A percentile compares a stretch with the other conserved stretches of the same genome.
Evolutionary conservation across 208 protist species (phyloP).

Genomic region (Phytomonas serpens): DNA sequence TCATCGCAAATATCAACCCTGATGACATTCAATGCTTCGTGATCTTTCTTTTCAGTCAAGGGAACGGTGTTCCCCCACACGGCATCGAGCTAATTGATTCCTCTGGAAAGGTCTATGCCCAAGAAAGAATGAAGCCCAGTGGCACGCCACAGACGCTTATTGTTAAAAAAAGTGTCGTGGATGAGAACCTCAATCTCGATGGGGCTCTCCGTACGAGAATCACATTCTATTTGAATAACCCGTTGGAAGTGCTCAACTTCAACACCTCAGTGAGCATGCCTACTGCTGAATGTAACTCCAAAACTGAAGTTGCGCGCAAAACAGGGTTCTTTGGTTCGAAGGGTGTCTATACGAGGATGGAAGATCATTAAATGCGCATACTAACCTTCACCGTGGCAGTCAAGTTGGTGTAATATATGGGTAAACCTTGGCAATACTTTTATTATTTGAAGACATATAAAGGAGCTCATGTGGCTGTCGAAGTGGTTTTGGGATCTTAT

Average conservation of each 20-base stretch:
- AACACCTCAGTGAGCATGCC: conserved; percentile 6
- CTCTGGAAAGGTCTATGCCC: conserved; percentile 24
- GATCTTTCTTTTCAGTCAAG: conserved; percentile 72
- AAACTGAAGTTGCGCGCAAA: background rate
- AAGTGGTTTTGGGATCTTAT: background rate
- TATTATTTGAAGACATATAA: background rate
- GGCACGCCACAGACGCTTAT: conserved; percentile 36
- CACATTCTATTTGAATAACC: conserved; percentile 38
- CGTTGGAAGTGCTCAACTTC: conserved; percentile 45
- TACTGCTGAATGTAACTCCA: background rate
- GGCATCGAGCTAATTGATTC: conserved; percentile 56
- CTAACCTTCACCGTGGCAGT: background rate
- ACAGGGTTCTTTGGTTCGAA: background rate
- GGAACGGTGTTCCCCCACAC: conserved; percentile 54
- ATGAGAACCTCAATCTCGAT: conserved; percentile 20
- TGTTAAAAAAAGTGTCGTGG: conserved; percentile 26
- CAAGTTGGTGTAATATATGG: background rate
- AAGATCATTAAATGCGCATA: background rate
- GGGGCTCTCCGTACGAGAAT: conserved; percentile 42
- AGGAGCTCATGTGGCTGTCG: background rate
- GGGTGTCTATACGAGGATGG: background rate
- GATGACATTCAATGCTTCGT: conserved; percentile 39
- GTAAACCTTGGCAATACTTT: background rate
- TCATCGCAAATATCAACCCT: conserved; percentile 21
- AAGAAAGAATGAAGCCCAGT: conserved; percentile 28